phyloP scores from a whole-genome alignment of 2,329 filamentous ascomycete species.

The Fusarium keratoplasticum region DNA sequence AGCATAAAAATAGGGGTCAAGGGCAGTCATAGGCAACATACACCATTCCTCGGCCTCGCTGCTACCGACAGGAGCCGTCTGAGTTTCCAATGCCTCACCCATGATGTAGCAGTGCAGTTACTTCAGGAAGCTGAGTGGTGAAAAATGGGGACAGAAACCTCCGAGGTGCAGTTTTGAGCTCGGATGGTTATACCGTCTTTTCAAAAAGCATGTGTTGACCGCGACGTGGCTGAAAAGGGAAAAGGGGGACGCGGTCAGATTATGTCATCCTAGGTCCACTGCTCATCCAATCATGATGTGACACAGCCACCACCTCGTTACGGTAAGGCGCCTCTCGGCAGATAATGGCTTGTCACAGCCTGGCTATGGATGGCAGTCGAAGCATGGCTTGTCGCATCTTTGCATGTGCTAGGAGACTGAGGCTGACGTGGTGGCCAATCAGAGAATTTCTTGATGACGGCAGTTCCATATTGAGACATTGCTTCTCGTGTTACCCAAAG shows the following conservation, averaged over 20 bases:
- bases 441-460: background rate
- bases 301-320: constrained; percentile 9
- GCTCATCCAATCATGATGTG: background rate
- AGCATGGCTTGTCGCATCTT: background rate
- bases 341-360: background rate
- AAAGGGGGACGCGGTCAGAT: constrained; percentile 25
- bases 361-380: background rate
- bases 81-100: constrained; percentile 15
- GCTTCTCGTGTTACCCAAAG: background rate
- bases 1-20: background rate
- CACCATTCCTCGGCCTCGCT: constrained; percentile 28
- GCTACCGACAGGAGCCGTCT: background rate
- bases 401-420: background rate
- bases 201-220: background rate
- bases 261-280: constrained; percentile 26
- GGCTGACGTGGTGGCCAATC: constrained; percentile 3
- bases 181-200: constrained; percentile 14
- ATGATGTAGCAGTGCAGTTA: constrained; percentile 8
- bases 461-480: background rate
- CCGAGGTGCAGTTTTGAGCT: constrained; percentile 1
- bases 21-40: constrained; percentile 10
- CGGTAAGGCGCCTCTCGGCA: background rate
- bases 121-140: constrained; percentile 1
- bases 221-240: constrained; percentile 28
- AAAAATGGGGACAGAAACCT: background rate